Evolutionary conservation across 768 basidiomycete genomes (phyloP).

Genomic region (Mycena rebaudengoi): DNA sequence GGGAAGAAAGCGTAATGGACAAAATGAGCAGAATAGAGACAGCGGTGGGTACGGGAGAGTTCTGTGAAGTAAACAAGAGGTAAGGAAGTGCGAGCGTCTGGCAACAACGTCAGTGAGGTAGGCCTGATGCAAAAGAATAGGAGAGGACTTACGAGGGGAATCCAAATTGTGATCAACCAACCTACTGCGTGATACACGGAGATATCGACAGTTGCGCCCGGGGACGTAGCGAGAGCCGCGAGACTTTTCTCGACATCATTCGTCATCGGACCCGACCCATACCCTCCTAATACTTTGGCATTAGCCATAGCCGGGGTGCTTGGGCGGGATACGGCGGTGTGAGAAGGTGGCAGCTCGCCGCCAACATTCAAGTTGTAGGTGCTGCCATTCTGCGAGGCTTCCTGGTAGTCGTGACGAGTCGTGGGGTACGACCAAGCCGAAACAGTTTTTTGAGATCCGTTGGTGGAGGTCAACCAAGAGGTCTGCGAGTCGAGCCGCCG

Average conservation of each 20-base stretch:
- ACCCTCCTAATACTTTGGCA: conserved; percentile 73
- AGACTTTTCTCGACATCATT: conserved; percentile 63
- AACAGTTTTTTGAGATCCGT: conserved; percentile 62
- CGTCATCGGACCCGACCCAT: conserved; percentile 62
- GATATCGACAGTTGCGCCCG: conserved; percentile 60
- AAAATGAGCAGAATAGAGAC: conserved; percentile 63
- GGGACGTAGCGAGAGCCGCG: conserved; percentile 51
- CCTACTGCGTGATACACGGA: conserved; percentile 61
- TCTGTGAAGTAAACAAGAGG: conserved; percentile 53
- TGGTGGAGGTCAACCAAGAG: conserved; percentile 77
- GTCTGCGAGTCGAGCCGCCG: conserved; percentile 69
- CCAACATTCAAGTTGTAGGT: conserved; percentile 54
- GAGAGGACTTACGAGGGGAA: conserved; percentile 65
- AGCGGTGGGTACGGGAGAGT: conserved; percentile 43
- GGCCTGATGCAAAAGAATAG: neutral
- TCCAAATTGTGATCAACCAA: conserved; percentile 75
- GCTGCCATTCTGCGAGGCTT: conserved; percentile 41
- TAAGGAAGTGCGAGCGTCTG: conserved; percentile 74
- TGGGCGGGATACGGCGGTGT: conserved; percentile 51
- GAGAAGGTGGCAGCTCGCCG: conserved; percentile 45
- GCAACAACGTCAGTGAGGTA: neutral
- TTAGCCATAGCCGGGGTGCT: conserved; percentile 62
- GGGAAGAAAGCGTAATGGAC: conserved; percentile 74
- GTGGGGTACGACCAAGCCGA: conserved; percentile 78
- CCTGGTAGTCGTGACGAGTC: conserved; percentile 40